These are phyloP conservation scores for Macrolepiota dolichaula DNA, from an alignment of 768 basidiomycete genomes.

Conservation along the genomic window DNA sequence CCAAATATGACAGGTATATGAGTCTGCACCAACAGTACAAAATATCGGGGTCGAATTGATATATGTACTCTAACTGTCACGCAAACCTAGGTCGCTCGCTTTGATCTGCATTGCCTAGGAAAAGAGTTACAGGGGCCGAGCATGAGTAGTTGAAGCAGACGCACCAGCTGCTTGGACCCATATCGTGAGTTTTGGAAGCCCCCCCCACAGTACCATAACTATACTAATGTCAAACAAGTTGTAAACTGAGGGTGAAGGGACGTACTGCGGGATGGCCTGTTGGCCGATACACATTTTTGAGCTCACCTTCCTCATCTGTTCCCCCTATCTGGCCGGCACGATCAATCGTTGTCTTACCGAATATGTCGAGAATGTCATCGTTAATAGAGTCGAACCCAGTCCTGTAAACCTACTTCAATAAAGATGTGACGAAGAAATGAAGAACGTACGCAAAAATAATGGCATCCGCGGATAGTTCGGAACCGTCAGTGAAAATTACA, in stretches of 20 bases:
- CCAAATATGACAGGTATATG: too few relatives aligned
- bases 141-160: not conserved
- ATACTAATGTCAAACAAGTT: not conserved
- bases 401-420: not conserved
- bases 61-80: not conserved
- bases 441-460: slow-evolving; percentile 40
- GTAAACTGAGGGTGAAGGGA: not conserved
- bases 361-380: slow-evolving; percentile 25
- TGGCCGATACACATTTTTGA: slow-evolving; percentile 32
- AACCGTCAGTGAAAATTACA: slow-evolving; percentile 36
- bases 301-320: slow-evolving; percentile 39
- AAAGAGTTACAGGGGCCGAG: too few relatives aligned
- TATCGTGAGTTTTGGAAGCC: slow-evolving; percentile 30
- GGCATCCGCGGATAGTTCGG: slow-evolving; percentile 36
- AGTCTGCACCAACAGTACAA: too few relatives aligned
- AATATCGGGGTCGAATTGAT: too few relatives aligned
- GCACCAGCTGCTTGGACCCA: slow-evolving; percentile 34
- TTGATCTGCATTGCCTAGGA: slow-evolving; percentile 8
- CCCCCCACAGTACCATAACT: slow-evolving; percentile 40
- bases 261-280: slow-evolving; percentile 40
- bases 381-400: slow-evolving; percentile 17
- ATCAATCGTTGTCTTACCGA: slow-evolving; percentile 32
- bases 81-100: not conserved
- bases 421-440: too few relatives aligned
- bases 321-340: slow-evolving; percentile 31